Percentiles rank a stretch among this genome's conserved stretches.
Evolutionary conservation across 2,329 filamentous ascomycete species (phyloP).

Genomic region (Penicillium sp.): DNA sequence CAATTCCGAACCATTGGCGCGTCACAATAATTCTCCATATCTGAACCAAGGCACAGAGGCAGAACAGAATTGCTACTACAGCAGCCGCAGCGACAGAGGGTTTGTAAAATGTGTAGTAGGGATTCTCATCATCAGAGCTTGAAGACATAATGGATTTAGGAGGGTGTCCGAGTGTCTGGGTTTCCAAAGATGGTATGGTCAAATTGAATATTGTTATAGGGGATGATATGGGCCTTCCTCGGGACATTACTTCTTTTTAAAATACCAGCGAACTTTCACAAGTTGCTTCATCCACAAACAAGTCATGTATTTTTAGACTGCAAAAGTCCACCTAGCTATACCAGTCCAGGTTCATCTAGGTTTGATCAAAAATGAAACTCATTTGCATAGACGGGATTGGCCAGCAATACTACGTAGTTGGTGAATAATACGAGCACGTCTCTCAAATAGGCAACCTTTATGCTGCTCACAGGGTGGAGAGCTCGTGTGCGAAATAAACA

Average conservation of each 20-base stretch:
- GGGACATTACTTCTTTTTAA: neutral
- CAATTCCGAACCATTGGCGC: slow-evolving; percentile 10
- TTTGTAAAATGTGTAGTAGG: slow-evolving; percentile 6
- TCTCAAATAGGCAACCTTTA: neutral
- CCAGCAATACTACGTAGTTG: neutral
- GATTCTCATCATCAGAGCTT: neutral
- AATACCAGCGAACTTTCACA: neutral
- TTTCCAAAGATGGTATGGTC: neutral
- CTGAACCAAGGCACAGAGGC: neutral
- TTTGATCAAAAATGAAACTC: neutral
- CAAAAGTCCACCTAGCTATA: neutral
- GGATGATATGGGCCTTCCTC: neutral
- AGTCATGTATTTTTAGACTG: neutral
- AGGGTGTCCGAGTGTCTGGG: neutral
- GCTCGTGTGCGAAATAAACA: neutral
- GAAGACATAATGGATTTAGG: neutral
- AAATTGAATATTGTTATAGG: neutral
- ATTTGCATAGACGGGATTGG: neutral
- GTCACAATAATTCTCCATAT: slow-evolving; percentile 4
- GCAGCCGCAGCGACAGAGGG: slow-evolving; percentile 2
- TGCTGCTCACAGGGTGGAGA: neutral
- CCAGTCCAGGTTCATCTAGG: neutral
- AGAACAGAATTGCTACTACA: slow-evolving; percentile 5
- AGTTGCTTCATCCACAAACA: neutral
- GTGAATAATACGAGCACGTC: neutral